Base-by-base conservation (phyloP, 805 yeast species). In the Schwanniomyces polymorphus region DNA sequence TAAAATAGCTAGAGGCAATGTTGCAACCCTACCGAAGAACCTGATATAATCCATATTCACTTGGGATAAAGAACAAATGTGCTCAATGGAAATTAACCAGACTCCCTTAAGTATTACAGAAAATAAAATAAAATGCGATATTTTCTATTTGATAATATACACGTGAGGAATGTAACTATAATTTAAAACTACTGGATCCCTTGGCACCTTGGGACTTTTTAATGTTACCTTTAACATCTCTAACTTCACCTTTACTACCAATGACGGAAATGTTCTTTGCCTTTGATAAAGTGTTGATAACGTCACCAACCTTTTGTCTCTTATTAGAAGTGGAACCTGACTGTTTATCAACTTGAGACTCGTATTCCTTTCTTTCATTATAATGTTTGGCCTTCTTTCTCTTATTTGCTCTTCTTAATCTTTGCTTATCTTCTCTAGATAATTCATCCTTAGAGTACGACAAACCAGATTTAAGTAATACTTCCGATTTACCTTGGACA, bases 361-460 rank as follows among this genome's bases (percentile, higher is more conserved):
- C 58, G 6, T 48, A 16, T 41, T 67, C 70, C 45, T 61, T 58
- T 47, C 65, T 53, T 41, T 70, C 68, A 49, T 72, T 67, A 56
- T 68, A 72, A 41, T 73, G 76, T 63, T 82, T 84, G 17, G 88
- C 74, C 67, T 81, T 84, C 76, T 83, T 86, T 66, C 95, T 81
- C 80, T 92, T 91, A 60, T 80, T 82, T 23, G 96, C 86, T 63
- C 97, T 78, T 75, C 97, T 84, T 59, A 90, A 73, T 64, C 96
- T 82, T 61, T 87, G 91, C 61, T 88, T 87, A 51, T 91, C 97
- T 41, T 87, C 96, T 52, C 91, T 80, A 10, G 85, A 76, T 64
- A 91, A 72, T 66, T 91, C 98, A 47, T 81, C 86, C 65, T 87
- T 86, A 10, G 95, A 80, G 69, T 87, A 81, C 3, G 90, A 84